Base-by-base conservation (phyloP, 2,329 filamentous ascomycete genomes). In the Fusarium poae region DNA sequence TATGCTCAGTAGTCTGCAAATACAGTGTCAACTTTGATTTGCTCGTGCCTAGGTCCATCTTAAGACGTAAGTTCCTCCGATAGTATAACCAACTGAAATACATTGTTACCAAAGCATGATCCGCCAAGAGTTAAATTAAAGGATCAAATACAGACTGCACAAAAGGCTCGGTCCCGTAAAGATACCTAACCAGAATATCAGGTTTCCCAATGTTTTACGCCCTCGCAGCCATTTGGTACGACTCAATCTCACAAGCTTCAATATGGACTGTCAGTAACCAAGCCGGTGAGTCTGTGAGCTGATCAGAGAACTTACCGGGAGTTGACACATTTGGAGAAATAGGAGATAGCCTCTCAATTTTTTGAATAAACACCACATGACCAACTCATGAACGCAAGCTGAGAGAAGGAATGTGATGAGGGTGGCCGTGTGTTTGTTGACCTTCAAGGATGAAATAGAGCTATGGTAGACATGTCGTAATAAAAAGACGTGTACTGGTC, bases 301-400 rank as follows among this genome's bases (percentile, higher is more conserved):
- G 23, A 20, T n/a, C 18, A 50, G 18, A 18, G 42, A 25, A 32
- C 82, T 44, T 72, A 85, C 83, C 34, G 92, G 92, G 44, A 94
- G 77, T 78, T 95, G 92, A 67, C 84, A 84, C 86, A 95, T 88
- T 77, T 94, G 92, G 73, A 92, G 78, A n/a, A 88, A 80, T 23
- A 94, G 85, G 45, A 94, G 79, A 72, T 94, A 94, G 0, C 91
- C 91, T 39, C 91, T 82, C 12, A 94, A 83, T 78, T 93, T 93
- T 77, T 90, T 91, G 77, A 94, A 94, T 34, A 94, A 83, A 70
- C 91, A 92, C 82, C 90, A 91, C 92, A 94, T 94, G 73, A 93
- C 85, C 45, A 94, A 80, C 77, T 94, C 92, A 73, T 94, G 91
- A 21, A 92, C 84, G 66, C 89, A 85, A 0, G 91, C 90, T 10